Base-by-base conservation (phyloP, 2,329 filamentous ascomycete genomes). In the Pestalotiopsis sp. region DNA sequence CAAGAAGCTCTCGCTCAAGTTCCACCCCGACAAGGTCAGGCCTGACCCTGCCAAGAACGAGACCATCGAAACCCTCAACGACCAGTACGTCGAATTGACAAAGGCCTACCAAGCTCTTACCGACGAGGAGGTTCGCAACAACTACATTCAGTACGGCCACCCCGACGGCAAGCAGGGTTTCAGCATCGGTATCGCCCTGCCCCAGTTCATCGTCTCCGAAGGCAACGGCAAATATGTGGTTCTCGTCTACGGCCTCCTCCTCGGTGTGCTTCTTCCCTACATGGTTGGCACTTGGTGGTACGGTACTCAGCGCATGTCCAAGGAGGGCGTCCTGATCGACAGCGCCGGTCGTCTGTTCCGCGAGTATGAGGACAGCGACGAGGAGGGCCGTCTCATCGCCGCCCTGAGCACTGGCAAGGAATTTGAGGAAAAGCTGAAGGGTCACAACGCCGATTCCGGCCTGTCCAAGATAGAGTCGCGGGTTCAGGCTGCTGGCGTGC, bases 271-370 rank as follows among this genome's bases (percentile, higher is more conserved):
- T 70, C 85, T 99, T 66, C 96, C 96, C 2, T 99, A 97, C 80
- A 85, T 96, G 62, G 95, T 99, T 68, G 96, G 96, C 62, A 94
- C 92, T 69, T 99, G 96, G 96, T 99, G 96, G 96, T 99, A 99
- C 79, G 96, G 97, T 70, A 97, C 94, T 41, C 95, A 97, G 81
- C 90, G 91, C 75, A 90, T 93, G 81, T 98, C 96, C 49, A 97
- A 95, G 83, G 97, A 99, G 81, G 94, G 93, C 74, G 92, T 98
- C 31, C 86, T 97, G 67, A 92, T 98, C 78, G 93, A 96, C 78
- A 98, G 93, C 80, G 95, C 97, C 74, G 97, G 97, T 80, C 95
- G 94, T 73, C 88, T 99, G 69, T 98, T 99, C 87, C 92, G 91
- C 75, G 94, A 97, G 77, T 99, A 97, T 82, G 90, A 93, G 72